A percentile compares a stretch with the other conserved stretches of the same genome.
Evolutionary conservation across 1,284 basidiomycete genomes (phyloP).

Genomic region (Polyporus tsugae): DNA sequence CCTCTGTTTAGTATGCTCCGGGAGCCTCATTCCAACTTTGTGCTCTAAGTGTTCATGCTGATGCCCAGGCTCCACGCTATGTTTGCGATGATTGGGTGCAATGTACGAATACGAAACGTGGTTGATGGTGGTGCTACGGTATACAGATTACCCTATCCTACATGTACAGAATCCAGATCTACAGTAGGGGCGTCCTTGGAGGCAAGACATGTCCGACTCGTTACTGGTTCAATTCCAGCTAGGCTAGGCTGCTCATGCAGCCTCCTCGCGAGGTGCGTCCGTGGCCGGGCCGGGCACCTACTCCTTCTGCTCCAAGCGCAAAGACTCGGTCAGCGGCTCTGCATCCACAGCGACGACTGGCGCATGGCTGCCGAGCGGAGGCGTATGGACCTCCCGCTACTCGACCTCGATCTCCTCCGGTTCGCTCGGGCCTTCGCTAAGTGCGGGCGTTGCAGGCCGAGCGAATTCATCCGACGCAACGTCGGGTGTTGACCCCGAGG

Average conservation of each 20-base stretch:
- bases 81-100: no score
- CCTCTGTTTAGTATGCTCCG: no score
- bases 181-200: neutral
- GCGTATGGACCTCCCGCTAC: conserved; percentile 26
- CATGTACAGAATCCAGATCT: neutral
- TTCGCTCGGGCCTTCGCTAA: conserved; percentile 24
- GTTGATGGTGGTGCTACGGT: neutral
- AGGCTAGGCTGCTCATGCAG: neutral
- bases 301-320: neutral
- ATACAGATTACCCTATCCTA: neutral
- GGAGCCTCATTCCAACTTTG: no score
- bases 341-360: conserved; percentile 16
- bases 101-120: neutral
- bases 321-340: neutral
- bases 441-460: conserved; percentile 25
- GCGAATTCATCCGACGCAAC: neutral
- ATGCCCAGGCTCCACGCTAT: no score
- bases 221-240: neutral
- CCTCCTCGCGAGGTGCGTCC: neutral
- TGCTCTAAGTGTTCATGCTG: no score
- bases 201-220: neutral
- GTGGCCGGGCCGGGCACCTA: neutral
- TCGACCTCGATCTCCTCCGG: conserved; percentile 33
- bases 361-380: conserved; percentile 17
- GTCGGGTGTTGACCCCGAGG: neutral